These are phyloP conservation scores for Lepidopterella palustris DNA, from an alignment of 495 filamentous ascomycete genomes.

Conservation along the genomic window DNA sequence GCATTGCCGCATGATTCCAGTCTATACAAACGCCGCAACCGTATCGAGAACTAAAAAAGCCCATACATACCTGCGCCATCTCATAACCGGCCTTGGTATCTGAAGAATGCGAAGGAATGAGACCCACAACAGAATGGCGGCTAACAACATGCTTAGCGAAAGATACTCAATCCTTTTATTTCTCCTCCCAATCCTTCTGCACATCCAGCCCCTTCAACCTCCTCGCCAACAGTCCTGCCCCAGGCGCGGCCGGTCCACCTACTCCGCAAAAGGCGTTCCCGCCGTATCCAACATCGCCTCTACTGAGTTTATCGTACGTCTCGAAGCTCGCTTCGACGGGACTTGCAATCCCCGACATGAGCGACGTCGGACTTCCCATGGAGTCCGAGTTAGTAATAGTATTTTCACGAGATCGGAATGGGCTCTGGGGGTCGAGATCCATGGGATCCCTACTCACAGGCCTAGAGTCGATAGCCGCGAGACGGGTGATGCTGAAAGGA, in stretches of 20 bases:
- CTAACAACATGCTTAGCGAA: too few relatives aligned
- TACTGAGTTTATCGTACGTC: conserved; percentile 60
- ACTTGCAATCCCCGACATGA: not conserved
- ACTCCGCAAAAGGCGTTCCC: conserved; percentile 48
- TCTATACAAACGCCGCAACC: too few relatives aligned
- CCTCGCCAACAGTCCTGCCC: conserved; percentile 31
- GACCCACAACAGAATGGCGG: too few relatives aligned
- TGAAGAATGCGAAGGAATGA: too few relatives aligned
- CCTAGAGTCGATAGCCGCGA: conserved; percentile 18
- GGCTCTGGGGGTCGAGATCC: conserved; percentile 27
- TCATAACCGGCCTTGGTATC: too few relatives aligned
- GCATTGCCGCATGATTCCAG: too few relatives aligned
- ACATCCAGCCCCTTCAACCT: conserved; percentile 33
- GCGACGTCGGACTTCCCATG: not conserved
- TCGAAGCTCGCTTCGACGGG: conserved; percentile 19
- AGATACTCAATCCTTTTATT: too few relatives aligned
- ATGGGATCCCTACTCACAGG: conserved; percentile 28
- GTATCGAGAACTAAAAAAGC: too few relatives aligned
- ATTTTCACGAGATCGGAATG: conserved; percentile 14
- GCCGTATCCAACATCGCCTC: conserved; percentile 60
- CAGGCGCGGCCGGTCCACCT: conserved; percentile 5
- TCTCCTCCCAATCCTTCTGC: conserved; percentile 12
- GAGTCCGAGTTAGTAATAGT: not conserved
- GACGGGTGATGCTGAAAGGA: conserved; percentile 12
- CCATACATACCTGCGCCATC: too few relatives aligned